These are phyloP conservation scores for Lycium barbarum DNA, from an alignment of 257 asterid species.

Conservation along the genomic window DNA sequence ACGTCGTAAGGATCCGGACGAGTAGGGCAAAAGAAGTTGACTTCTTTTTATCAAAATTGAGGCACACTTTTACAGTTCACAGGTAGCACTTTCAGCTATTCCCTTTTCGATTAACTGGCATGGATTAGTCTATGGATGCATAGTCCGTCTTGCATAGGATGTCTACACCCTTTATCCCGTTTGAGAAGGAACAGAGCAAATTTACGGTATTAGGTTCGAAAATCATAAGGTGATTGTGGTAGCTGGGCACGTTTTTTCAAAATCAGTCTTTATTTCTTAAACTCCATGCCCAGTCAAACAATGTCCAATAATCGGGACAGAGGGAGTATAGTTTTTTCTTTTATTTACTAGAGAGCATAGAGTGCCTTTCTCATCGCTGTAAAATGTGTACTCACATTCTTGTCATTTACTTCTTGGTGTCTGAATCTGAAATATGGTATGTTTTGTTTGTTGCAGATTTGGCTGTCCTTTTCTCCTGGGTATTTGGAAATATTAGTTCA, in stretches of 20 bases:
- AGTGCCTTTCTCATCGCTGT: background rate
- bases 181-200: background rate
- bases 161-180: background rate
- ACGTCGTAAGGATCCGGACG: slow-evolving; percentile 53
- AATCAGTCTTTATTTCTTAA: background rate
- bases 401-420: background rate
- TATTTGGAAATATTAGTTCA: background rate
- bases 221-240: background rate
- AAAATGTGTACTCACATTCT: background rate
- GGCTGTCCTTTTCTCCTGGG: background rate
- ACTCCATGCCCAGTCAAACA: background rate
- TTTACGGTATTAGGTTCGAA: background rate
- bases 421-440: background rate
- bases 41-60: background rate
- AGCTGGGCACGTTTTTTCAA: background rate
- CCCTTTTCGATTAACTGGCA: background rate
- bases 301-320: background rate
- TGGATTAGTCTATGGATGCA: background rate
- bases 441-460: background rate
- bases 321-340: background rate
- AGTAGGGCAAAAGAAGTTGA: slow-evolving; percentile 24
- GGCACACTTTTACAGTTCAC: background rate
- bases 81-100: slow-evolving; percentile 1
- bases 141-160: background rate
- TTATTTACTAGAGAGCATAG: background rate